Conservation (phyloP, 2,329 filamentous ascomycete species). For the Ophiocordyceps polyrhachis-furcata region DNA sequence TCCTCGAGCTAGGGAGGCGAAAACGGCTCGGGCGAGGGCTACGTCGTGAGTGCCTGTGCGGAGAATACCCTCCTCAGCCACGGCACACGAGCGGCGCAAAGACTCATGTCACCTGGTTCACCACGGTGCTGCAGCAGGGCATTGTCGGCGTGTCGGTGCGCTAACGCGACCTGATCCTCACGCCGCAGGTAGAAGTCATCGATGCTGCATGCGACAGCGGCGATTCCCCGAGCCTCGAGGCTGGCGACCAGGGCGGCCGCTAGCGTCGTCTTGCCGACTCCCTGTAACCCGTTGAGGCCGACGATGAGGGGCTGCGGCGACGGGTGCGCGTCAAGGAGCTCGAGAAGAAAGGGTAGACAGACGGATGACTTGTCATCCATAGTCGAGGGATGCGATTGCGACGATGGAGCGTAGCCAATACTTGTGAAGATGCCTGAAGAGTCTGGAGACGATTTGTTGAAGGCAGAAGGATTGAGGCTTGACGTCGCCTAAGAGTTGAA, state of each 20-base stretch:
- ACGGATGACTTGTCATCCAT: constrained; percentile 58
- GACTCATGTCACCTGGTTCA: constrained; percentile 39
- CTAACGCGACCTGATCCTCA: constrained; percentile 45
- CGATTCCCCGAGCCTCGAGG: constrained; percentile 35
- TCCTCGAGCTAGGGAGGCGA: constrained; percentile 35
- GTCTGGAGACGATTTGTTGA: constrained; percentile 16
- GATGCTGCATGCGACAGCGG: constrained; percentile 60
- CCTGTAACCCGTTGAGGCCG: constrained; percentile 81
- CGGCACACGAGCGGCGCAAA: not conserved
- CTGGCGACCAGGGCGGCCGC: constrained; percentile 46
- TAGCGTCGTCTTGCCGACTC: constrained; percentile 81
- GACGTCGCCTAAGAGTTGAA: no score
- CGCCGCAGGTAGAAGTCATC: constrained; percentile 81
- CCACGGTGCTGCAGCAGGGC: constrained; percentile 64
- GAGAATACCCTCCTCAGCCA: not conserved
- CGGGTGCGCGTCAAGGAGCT: constrained; percentile 34
- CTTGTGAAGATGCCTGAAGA: no score
- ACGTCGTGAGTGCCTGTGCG: constrained; percentile 51
- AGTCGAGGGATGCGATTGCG: no score
- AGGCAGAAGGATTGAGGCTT: not conserved
- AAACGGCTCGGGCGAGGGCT: constrained; percentile 40
- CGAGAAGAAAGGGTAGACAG: constrained; percentile 60
- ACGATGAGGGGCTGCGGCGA: constrained; percentile 50
- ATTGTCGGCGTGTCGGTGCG: constrained; percentile 47
- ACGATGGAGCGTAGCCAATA: no score